A percentile compares a stretch with the other conserved stretches of the same genome.
Evolutionary conservation across 73 alveolate genomes (phyloP).

Genomic region (Tetrahymena borealis): DNA sequence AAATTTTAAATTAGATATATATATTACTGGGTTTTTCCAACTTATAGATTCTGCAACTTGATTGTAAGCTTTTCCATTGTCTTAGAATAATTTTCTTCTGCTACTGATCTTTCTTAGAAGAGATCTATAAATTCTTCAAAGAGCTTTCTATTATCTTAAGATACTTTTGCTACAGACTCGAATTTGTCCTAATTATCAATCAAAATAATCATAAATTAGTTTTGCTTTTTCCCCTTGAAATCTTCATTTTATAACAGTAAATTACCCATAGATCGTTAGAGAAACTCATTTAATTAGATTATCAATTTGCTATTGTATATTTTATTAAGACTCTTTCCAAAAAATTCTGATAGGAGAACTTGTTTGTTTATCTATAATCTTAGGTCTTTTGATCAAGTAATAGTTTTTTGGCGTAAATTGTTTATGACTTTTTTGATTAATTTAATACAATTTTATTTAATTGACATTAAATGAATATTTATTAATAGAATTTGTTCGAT

Average conservation of each 20-base stretch:
- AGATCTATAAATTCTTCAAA: background rate
- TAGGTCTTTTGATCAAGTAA: background rate
- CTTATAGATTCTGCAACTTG: background rate
- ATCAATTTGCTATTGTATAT: background rate
- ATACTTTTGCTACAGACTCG: background rate
- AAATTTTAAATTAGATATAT: background rate
- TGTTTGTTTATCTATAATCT: too few relatives aligned
- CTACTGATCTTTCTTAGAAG: background rate
- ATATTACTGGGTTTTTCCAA: background rate
- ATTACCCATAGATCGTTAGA: background rate
- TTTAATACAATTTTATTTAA: background rate
- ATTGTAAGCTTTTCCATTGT: background rate
- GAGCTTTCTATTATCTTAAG: background rate
- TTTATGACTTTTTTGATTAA: background rate
- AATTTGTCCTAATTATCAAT: background rate
- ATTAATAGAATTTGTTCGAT: background rate
- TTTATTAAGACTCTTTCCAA: too few relatives aligned
- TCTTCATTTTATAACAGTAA: too few relatives aligned
- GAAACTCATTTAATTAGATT: background rate
- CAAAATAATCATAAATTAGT: too few relatives aligned
- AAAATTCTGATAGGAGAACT: too few relatives aligned
- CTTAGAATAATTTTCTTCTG: background rate
- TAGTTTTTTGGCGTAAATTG: background rate
- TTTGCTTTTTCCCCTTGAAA: too few relatives aligned
- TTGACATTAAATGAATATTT: background rate